Conservation (phyloP, 2,329 filamentous ascomycete species). For the Xylariaceae sp. region DNA sequence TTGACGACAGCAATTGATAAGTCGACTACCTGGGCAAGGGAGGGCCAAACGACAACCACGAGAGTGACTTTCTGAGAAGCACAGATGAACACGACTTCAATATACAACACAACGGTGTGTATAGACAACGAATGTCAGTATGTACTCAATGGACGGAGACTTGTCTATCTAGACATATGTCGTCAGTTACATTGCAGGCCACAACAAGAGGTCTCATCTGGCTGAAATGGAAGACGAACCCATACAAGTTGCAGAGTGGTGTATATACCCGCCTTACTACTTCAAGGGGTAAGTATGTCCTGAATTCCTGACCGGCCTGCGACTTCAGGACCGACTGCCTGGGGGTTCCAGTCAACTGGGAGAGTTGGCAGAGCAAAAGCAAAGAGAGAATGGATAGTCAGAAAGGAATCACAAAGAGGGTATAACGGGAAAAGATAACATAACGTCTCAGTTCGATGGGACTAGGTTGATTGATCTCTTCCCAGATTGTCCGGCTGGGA, state of each 20-base stretch:
- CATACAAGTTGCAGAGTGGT: background rate
- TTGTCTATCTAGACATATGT: background rate
- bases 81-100: background rate
- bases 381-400: background rate
- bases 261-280: background rate
- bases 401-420: background rate
- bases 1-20: background rate
- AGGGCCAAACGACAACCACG: background rate
- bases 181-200: slow-evolving; percentile 11
- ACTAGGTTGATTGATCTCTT: background rate
- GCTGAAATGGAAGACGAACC: slow-evolving; percentile 6
- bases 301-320: background rate
- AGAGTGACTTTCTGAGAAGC: background rate
- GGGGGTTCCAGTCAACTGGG: background rate
- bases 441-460: background rate
- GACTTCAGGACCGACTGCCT: no score
- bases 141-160: background rate
- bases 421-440: background rate
- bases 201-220: slow-evolving; percentile 12
- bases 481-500: background rate
- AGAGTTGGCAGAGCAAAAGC: background rate
- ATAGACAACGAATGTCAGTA: background rate
- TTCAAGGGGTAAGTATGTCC: background rate
- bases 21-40: background rate
- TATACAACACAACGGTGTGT: slow-evolving; percentile 9